These are phyloP conservation scores for Collariella sp. DNA, from an alignment of 495 filamentous ascomycete species.

Conservation along the genomic window DNA sequence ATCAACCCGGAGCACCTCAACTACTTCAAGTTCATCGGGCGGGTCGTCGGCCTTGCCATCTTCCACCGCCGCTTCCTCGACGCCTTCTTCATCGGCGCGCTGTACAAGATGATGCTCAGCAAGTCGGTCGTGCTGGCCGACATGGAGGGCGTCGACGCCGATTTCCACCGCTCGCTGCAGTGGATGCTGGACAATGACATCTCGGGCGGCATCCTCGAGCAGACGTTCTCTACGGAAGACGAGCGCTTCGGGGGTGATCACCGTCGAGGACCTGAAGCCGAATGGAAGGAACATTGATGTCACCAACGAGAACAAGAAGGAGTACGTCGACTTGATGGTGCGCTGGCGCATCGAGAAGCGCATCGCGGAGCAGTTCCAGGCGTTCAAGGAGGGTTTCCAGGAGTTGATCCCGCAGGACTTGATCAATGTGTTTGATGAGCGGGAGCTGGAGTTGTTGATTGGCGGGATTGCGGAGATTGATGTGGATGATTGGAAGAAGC, in stretches of 20 bases:
- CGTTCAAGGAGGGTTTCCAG: conserved; percentile 94
- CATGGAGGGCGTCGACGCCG: conserved; percentile 98
- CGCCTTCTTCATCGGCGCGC: conserved; percentile 97
- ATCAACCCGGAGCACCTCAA: conserved; percentile 99
- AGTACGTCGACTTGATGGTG: conserved; percentile 92
- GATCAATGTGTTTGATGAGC: conserved; percentile 97
- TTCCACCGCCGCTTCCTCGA: conserved; percentile 98
- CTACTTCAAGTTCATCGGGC: conserved; percentile 99
- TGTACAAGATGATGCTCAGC: conserved; percentile 98
- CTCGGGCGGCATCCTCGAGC: conserved; percentile 73
- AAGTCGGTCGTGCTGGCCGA: conserved; percentile 88
- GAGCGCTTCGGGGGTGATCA: conserved; percentile 92
- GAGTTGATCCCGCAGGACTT: conserved; percentile 94
- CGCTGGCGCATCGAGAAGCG: conserved; percentile 99
- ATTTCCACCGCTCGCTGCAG: conserved; percentile 87
- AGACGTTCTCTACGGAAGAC: conserved; percentile 93
- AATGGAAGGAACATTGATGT: conserved; percentile 86
- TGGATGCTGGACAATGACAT: conserved; percentile 99
- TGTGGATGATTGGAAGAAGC: conserved; percentile 99
- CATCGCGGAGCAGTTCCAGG: conserved; percentile 94
- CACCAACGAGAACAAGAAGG: conserved; percentile 92
- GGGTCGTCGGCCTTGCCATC: conserved; percentile 93
- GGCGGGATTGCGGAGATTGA: conserved; percentile 99
- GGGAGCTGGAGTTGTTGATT: conserved; percentile 92
- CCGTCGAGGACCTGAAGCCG: conserved; percentile 86